Percentiles rank a stretch among this genome's conserved stretches.
phyloP scores from a whole-genome alignment of 352 stramenopile species.

The Phytopythium sindhum region DNA sequence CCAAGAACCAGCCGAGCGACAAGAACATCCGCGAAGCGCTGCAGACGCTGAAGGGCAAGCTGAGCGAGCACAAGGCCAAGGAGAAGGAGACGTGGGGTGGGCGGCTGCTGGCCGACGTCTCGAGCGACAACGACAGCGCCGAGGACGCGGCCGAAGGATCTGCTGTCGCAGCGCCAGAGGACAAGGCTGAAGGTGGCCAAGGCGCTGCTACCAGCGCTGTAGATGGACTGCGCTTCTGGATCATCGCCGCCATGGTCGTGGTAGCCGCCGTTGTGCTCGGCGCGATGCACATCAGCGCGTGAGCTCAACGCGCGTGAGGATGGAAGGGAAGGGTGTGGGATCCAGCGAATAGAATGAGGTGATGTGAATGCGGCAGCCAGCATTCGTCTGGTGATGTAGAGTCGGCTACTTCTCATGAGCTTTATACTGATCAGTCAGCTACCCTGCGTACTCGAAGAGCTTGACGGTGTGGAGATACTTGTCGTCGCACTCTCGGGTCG shows the following conservation, averaged over 20 bases:
- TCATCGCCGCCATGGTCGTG: constrained; percentile 37
- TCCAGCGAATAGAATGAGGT: constrained; percentile 2
- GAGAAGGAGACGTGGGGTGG: constrained; percentile 77
- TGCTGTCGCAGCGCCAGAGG: constrained; percentile 12
- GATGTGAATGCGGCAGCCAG: constrained; percentile 10
- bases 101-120: constrained; percentile 30
- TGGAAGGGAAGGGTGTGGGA: neutral
- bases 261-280: constrained; percentile 28
- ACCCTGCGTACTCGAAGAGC: constrained; percentile 66
- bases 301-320: neutral
- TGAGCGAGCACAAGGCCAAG: constrained; percentile 45
- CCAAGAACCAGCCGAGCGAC: constrained; percentile 58
- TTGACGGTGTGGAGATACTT: constrained; percentile 82
- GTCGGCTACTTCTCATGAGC: neutral
- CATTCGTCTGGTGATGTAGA: too few species aligned
- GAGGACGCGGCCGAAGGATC: constrained; percentile 4
- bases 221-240: constrained; percentile 19
- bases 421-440: neutral
- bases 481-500: constrained; percentile 73
- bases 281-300: constrained; percentile 32
- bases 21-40: constrained; percentile 65
- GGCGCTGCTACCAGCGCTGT: constrained; percentile 10
- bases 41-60: constrained; percentile 43
- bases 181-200: neutral
- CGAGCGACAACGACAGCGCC: neutral